phyloP scores from a whole-genome alignment of 768 basidiomycete genomes.

The Suillus subalutaceus region DNA sequence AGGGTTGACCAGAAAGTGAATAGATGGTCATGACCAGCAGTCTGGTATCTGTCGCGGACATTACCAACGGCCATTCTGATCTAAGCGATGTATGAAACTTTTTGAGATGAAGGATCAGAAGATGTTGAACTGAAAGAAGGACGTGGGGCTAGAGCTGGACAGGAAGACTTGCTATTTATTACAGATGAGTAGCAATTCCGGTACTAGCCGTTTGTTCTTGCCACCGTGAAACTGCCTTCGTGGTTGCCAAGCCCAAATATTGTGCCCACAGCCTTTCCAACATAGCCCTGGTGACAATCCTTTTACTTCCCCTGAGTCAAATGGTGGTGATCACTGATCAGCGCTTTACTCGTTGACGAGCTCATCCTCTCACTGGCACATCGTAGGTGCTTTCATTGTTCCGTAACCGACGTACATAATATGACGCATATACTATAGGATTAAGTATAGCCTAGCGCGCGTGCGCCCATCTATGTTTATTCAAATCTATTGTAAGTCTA shows the following conservation, averaged over 20 bases:
- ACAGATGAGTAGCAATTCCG: slow-evolving; percentile 1
- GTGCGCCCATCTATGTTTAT: neutral
- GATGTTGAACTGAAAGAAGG: neutral
- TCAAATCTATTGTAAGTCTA: neutral
- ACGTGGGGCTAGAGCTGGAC: neutral
- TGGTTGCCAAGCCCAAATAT: neutral
- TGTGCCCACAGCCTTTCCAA: slow-evolving; percentile 3
- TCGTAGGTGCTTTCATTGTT: neutral
- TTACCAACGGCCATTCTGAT: slow-evolving; percentile 58
- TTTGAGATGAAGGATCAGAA: slow-evolving; percentile 3
- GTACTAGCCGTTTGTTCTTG: slow-evolving; percentile 1
- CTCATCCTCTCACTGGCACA: neutral
- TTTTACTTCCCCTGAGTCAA: neutral
- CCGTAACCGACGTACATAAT: neutral
- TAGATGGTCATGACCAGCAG: slow-evolving; percentile 87
- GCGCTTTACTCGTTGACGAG: neutral
- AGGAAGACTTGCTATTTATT: slow-evolving; percentile 11
- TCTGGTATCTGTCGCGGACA: slow-evolving; percentile 66
- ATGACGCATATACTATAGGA: neutral
- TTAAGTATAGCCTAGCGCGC: neutral
- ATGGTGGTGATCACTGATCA: neutral
- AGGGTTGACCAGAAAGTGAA: slow-evolving; percentile 86
- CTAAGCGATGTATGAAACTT: neutral
- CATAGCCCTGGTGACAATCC: neutral
- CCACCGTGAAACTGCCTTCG: slow-evolving; percentile 6